A percentile compares a stretch with the other conserved stretches of the same genome.
Conservation (phyloP, 305 asterid genomes). For the Fraxinus latifolia region DNA sequence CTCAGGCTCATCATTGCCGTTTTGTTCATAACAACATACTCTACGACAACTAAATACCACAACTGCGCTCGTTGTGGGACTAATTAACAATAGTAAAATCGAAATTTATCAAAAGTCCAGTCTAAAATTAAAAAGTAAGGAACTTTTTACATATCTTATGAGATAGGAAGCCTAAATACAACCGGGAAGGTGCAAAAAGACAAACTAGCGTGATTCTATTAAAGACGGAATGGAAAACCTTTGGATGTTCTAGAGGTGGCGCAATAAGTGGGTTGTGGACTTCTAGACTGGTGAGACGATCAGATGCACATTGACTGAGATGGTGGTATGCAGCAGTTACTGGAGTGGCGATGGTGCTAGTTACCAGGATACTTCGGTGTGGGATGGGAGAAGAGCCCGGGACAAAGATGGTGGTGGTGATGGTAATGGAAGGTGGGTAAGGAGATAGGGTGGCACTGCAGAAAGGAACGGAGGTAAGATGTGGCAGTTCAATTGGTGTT, state of each 20-base stretch:
- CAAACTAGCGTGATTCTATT: neutral
- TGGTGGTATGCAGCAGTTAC: neutral
- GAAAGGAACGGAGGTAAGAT: neutral
- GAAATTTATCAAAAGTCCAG: too few relatives aligned
- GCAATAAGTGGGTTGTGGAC: neutral
- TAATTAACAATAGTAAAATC: too few relatives aligned
- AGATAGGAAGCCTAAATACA: neutral
- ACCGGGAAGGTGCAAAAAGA: neutral
- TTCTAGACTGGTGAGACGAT: neutral
- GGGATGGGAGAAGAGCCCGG: neutral
- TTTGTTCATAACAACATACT: neutral
- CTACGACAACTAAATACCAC: too few relatives aligned
- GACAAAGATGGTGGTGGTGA: neutral
- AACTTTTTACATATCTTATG: neutral
- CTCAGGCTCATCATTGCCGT: neutral
- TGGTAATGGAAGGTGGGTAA: neutral
- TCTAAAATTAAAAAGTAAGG: too few relatives aligned
- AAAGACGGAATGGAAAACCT: neutral
- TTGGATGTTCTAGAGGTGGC: neutral
- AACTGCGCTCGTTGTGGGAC: too few relatives aligned
- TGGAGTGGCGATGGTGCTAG: neutral
- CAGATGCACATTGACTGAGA: neutral
- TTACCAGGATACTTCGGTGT: neutral
- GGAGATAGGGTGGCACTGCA: neutral
- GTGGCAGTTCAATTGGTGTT: too few relatives aligned